These are phyloP conservation scores for Entamoeba nuttalli DNA, from an alignment of 208 protist genomes.

Conservation along the genomic window DNA sequence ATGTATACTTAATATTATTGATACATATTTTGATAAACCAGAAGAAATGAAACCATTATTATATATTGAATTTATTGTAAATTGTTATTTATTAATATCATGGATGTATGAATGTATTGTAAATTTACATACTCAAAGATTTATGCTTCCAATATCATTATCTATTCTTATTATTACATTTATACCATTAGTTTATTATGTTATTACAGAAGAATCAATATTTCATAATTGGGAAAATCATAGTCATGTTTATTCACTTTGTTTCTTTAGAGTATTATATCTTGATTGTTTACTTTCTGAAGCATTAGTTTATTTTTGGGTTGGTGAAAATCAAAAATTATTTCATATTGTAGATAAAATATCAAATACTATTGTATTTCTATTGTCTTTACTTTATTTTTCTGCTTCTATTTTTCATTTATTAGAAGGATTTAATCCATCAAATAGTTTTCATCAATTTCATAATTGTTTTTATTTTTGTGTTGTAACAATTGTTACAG, in stretches of 20 bases:
- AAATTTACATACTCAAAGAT: not conserved
- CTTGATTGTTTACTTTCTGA: not conserved
- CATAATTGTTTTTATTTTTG: not conserved
- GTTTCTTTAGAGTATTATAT: not conserved
- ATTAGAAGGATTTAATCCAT: not conserved
- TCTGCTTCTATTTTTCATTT: not conserved
- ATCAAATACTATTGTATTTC: not conserved
- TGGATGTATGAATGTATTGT: not conserved
- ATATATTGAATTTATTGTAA: not conserved
- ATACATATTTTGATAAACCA: not conserved
- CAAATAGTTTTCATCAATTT: not conserved
- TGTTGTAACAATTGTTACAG: not conserved
- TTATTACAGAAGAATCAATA: not conserved
- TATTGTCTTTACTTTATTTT: not conserved
- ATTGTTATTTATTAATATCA: not conserved
- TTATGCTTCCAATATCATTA: not conserved
- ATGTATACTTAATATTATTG: not conserved
- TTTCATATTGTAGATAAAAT: not conserved
- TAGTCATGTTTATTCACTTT: not conserved
- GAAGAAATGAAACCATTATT: not conserved
- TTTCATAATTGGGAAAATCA: not conserved
- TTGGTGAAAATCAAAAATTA: not conserved
- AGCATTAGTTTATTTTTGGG: not conserved
- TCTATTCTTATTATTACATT: not conserved
- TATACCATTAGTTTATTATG: not conserved